Base-by-base conservation (phyloP, 345 rosid genomes). In the Salix viminalis region DNA sequence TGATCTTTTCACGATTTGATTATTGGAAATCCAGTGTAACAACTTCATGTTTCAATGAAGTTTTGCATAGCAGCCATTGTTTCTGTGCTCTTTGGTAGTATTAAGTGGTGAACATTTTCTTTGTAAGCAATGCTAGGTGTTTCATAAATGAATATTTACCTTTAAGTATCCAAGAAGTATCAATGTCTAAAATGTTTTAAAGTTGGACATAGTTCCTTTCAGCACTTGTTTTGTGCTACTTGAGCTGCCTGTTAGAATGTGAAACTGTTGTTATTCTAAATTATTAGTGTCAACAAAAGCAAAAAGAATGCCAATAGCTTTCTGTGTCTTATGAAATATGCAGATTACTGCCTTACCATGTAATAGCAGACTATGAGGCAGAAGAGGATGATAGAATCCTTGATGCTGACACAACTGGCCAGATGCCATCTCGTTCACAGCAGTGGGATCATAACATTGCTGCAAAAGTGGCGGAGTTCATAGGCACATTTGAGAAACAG, bases 351-450 rank as follows among this genome's bases (percentile, higher is more conserved):
- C 99, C 98, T 65, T 96, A 92, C 81, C 98, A 93, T 75, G 94
- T 93, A 6, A 93, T 93, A 61, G 94, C 97, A 52, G 97, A 96
- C 85, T 96, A 91, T 78, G 98, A 96, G 89, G 97, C 98, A 11
- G 99, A 93, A 68, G 99, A 96, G 80, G 98, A 96, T 64, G 98
- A 91, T 75, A 90, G 84, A 70, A 92, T 93, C 79, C 90, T 96
- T 42, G 91, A 96, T 82, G 88, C 97, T 30, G 98, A 93, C 83
- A 82, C 97, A 70, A 86, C 94, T 6, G 94, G 96, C 44, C 87
- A 85, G 86, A 80, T 89, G 85, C 88, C 88, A 70, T 88, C 98
- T 32, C 94, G 97, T 6, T 83, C 88, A 56, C 99, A 96, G 86
- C 95, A 89, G 79, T 92, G 97, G 98, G 98, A 93, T 78, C 81